Percentiles rank a stretch among this genome's conserved stretches.
phyloP scores from a whole-genome alignment of 371 early-diverging fungal species.

The Dichotomocladium elegans region DNA sequence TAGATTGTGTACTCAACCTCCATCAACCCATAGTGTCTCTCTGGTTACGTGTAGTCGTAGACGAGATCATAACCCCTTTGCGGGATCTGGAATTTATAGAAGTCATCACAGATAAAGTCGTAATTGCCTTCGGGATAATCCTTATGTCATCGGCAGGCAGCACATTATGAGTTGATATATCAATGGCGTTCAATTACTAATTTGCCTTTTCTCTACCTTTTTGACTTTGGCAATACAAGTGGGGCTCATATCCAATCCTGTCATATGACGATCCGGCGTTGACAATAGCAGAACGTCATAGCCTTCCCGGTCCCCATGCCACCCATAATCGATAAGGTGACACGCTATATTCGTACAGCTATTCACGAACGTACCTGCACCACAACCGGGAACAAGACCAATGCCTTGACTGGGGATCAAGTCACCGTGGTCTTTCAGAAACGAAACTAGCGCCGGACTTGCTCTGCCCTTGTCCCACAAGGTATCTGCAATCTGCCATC shows the following conservation, averaged over 20 bases:
- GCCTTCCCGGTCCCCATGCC: too few relatives aligned
- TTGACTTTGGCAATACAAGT: constrained; percentile 56
- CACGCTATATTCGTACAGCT: background rate
- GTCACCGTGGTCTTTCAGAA: constrained; percentile 48
- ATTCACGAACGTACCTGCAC: constrained; percentile 49
- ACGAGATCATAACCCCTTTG: constrained; percentile 64
- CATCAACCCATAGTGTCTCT: too few relatives aligned
- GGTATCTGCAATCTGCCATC: constrained; percentile 51
- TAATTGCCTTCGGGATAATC: too few relatives aligned
- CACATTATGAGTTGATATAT: too few relatives aligned
- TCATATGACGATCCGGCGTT: constrained; percentile 47
- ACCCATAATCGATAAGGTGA: constrained; percentile 33
- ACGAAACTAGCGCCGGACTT: constrained; percentile 62
- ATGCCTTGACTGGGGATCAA: constrained; percentile 55
- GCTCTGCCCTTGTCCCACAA: constrained; percentile 63
- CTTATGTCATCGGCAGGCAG: too few relatives aligned
- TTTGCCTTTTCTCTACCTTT: constrained; percentile 47
- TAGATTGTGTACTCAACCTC: too few relatives aligned
- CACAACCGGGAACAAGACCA: constrained; percentile 85
- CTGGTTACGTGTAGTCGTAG: constrained; percentile 78
- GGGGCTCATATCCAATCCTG: constrained; percentile 70
- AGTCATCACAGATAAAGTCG: constrained; percentile 64
- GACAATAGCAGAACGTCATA: constrained; percentile 77
- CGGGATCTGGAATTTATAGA: constrained; percentile 65
- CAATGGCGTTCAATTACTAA: too few relatives aligned